Evolutionary conservation across 169 alveolate genomes (phyloP).

Genomic region (Plasmodium gonderi): DNA sequence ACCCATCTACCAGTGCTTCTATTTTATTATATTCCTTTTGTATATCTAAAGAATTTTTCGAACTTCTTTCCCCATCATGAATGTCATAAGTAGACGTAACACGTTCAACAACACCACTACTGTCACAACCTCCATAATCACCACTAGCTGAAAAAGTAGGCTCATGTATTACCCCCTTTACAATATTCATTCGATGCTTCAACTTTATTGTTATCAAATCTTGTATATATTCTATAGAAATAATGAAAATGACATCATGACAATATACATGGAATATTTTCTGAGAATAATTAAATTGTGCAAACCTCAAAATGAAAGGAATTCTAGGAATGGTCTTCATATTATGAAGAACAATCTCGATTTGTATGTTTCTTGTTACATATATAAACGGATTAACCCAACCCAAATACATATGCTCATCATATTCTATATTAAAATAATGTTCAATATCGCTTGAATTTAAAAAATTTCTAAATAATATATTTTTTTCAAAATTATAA

Average conservation of each 20-base stretch:
- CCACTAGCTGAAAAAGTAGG: not conserved
- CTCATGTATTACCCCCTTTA: not conserved
- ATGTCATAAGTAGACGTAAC: not conserved
- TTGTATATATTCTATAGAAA: slow-evolving; percentile 62
- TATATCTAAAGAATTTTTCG: slow-evolving; percentile 2
- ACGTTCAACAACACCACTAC: not conserved
- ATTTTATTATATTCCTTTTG: slow-evolving; percentile 8
- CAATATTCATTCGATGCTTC: slow-evolving; percentile 3
- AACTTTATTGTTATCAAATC: slow-evolving; percentile 61
- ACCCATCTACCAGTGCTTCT: not conserved
- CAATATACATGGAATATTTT: slow-evolving; percentile 37
- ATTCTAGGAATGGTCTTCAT: slow-evolving; percentile 85
- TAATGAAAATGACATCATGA: slow-evolving; percentile 22
- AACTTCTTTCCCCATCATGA: not conserved
- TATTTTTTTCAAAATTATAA: slow-evolving; percentile 42
- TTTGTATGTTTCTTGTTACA: slow-evolving; percentile 81
- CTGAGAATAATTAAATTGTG: slow-evolving; percentile 66
- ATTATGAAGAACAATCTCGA: slow-evolving; percentile 86
- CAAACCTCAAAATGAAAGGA: slow-evolving; percentile 85
- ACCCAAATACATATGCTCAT: slow-evolving; percentile 85
- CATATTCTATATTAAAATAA: slow-evolving; percentile 79
- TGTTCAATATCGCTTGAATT: slow-evolving; percentile 61
- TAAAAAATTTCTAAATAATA: slow-evolving; percentile 32
- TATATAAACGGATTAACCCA: slow-evolving; percentile 89
- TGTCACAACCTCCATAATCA: not conserved